These are phyloP conservation scores for Venustampulla echinocandica DNA, from an alignment of 495 filamentous ascomycete species.

Conservation along the genomic window DNA sequence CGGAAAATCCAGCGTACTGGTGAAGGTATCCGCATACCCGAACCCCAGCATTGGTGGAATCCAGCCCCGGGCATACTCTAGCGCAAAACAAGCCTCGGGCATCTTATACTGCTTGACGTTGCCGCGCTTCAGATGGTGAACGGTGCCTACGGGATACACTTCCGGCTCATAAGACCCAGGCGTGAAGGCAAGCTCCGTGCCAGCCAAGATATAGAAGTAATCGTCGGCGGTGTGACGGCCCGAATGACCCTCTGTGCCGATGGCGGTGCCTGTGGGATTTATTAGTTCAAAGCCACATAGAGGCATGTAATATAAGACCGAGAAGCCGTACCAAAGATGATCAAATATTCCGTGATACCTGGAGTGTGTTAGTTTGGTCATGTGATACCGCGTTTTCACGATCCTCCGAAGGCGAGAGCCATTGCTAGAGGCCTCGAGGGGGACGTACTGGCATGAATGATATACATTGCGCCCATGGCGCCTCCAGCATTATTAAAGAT, in stretches of 20 bases:
- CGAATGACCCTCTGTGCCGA: slow-evolving; percentile 81
- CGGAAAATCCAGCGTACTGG: slow-evolving; percentile 65
- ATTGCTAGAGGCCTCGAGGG: too few relatives aligned
- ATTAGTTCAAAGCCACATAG: not conserved
- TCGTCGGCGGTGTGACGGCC: slow-evolving; percentile 84
- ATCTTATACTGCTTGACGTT: slow-evolving; percentile 81
- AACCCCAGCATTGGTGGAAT: slow-evolving; percentile 86
- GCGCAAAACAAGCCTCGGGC: slow-evolving; percentile 69
- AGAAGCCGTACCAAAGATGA: slow-evolving; percentile 54
- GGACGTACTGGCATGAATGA: slow-evolving; percentile 67
- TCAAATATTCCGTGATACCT: slow-evolving; percentile 67
- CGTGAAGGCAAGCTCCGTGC: slow-evolving; percentile 62
- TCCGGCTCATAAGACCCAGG: slow-evolving; percentile 63
- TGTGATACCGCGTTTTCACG: not conserved
- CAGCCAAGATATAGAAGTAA: slow-evolving; percentile 82
- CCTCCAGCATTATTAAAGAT: slow-evolving; percentile 73
- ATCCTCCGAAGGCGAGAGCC: too few relatives aligned
- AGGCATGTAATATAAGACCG: not conserved
- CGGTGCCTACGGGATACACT: slow-evolving; percentile 62
- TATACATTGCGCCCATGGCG: slow-evolving; percentile 85
- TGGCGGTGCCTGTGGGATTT: slow-evolving; percentile 53
- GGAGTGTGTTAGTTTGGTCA: not conserved
- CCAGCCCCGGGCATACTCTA: slow-evolving; percentile 85
- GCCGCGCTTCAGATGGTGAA: slow-evolving; percentile 72
- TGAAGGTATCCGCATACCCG: slow-evolving; percentile 71